These are phyloP conservation scores for Aspergillus tubingensis DNA, from an alignment of 2,329 filamentous ascomycete genomes.

Conservation along the genomic window DNA sequence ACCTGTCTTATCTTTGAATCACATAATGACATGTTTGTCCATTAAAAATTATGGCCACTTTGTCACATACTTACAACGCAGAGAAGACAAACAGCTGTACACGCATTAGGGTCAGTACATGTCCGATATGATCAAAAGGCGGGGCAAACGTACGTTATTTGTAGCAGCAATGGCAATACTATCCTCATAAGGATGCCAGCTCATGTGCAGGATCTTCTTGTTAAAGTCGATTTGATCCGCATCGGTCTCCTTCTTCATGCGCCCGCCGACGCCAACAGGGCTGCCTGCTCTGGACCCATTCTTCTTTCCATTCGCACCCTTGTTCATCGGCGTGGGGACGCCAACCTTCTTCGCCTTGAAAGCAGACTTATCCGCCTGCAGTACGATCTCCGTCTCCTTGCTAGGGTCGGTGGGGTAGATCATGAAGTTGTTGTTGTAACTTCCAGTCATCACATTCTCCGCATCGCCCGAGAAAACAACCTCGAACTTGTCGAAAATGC, in stretches of 20 bases:
- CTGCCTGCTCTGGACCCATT: conserved; percentile 83
- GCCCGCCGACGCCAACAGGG: conserved; percentile 81
- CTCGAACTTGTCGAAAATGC: conserved; percentile 99
- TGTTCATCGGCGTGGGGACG: conserved; percentile 95
- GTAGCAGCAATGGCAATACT: conserved; percentile 99
- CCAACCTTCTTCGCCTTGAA: conserved; percentile 99
- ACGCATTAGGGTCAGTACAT: conserved; percentile 18
- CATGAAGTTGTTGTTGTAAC: conserved; percentile 99
- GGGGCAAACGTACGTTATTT: conserved; percentile 79
- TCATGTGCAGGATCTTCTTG: conserved; percentile 99
- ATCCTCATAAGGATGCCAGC: conserved; percentile 99
- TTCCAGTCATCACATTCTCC: conserved; percentile 99
- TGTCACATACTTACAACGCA: conserved; percentile 57
- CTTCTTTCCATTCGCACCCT: conserved; percentile 72
- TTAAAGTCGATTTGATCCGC: conserved; percentile 99
- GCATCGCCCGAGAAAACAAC: conserved; percentile 98
- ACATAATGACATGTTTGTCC: conserved; percentile 28
- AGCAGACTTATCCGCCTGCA: conserved; percentile 97
- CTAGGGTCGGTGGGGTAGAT: conserved; percentile 96
- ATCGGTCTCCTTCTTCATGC: conserved; percentile 99
- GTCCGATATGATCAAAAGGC: neutral
- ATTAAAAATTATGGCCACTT: conserved; percentile 24
- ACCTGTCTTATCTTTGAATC: conserved; percentile 14
- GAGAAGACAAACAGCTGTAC: conserved; percentile 75
- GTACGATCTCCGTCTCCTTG: conserved; percentile 93